Evolutionary conservation across 257 asterid species (phyloP).

Genomic region (Lithospermum erythrorhizon): DNA sequence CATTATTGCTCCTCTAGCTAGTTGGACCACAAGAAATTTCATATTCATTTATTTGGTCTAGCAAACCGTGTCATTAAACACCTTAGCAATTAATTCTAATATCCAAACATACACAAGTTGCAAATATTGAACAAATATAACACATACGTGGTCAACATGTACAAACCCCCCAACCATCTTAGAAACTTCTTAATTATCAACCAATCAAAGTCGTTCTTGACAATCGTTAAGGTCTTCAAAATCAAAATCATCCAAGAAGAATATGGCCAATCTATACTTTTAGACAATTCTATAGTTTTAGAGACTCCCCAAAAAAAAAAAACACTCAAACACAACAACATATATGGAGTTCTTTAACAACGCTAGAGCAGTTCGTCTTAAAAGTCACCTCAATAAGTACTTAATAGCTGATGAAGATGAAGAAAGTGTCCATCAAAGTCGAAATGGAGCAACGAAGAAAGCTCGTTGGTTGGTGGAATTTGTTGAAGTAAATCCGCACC

Average conservation of each 20-base stretch:
- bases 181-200: constrained; percentile 5
- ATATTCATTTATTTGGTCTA: too few relatives aligned
- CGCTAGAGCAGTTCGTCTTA: constrained; percentile 49
- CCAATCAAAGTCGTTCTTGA: not conserved
- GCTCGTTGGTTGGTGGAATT: constrained; percentile 66
- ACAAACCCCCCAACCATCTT: not conserved
- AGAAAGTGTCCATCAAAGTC: constrained; percentile 47
- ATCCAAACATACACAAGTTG: not conserved
- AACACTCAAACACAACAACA: constrained; percentile 1
- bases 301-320: not conserved
- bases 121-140: not conserved
- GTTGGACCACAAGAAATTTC: too few relatives aligned
- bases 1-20: too few relatives aligned
- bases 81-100: too few relatives aligned
- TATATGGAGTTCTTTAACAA: constrained; percentile 47
- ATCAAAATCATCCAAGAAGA: not conserved
- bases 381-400: constrained; percentile 54
- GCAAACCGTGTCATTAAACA: too few relatives aligned
- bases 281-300: constrained; percentile 5
- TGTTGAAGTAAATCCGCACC: constrained; percentile 33
- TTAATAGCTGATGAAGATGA: constrained; percentile 54
- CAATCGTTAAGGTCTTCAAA: not conserved
- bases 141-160: constrained; percentile 8
- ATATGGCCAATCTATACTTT: constrained; percentile 5
- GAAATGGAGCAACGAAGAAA: constrained; percentile 40